A percentile compares a stretch with the other conserved stretches of the same genome.
phyloP scores from a whole-genome alignment of 2,329 filamentous ascomycete genomes.

The Diaporthe batatas region DNA sequence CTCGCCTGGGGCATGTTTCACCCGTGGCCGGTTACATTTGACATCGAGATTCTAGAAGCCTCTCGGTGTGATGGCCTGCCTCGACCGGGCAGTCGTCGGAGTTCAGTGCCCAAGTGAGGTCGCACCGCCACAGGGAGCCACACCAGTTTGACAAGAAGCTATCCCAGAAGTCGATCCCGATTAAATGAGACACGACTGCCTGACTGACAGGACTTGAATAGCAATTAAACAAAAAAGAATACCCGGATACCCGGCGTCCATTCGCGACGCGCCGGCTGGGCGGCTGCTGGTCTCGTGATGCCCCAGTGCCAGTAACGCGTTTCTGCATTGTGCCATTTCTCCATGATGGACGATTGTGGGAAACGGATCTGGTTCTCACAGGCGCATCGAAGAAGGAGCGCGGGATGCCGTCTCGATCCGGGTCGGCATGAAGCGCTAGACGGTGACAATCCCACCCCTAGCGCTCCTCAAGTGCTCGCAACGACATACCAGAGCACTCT shows the following conservation, averaged over 20 bases:
- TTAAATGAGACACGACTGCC: not conserved
- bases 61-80: not conserved
- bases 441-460: not conserved
- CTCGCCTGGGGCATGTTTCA: slow-evolving; percentile 10
- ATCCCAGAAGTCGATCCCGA: not conserved
- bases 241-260: not conserved
- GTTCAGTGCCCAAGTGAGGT: too few relatives aligned
- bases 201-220: not conserved
- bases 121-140: slow-evolving; percentile 30
- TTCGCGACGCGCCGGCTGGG: not conserved
- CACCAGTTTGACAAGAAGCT: too few relatives aligned
- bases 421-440: slow-evolving; percentile 9
- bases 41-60: slow-evolving; percentile 13
- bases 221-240: not conserved
- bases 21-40: not conserved
- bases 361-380: slow-evolving; percentile 2
- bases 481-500: not conserved
- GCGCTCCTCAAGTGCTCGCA: too few relatives aligned
- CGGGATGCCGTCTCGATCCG: not conserved
- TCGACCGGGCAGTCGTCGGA: too few relatives aligned
- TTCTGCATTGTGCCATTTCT: not conserved
- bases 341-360: slow-evolving; percentile 4
- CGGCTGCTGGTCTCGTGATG: not conserved
- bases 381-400: slow-evolving; percentile 1
- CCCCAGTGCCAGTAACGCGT: not conserved